A percentile compares a stretch with the other conserved stretches of the same genome.
Conservation (phyloP, 306 rosid genomes). For the Hippophae rhamnoides region DNA sequence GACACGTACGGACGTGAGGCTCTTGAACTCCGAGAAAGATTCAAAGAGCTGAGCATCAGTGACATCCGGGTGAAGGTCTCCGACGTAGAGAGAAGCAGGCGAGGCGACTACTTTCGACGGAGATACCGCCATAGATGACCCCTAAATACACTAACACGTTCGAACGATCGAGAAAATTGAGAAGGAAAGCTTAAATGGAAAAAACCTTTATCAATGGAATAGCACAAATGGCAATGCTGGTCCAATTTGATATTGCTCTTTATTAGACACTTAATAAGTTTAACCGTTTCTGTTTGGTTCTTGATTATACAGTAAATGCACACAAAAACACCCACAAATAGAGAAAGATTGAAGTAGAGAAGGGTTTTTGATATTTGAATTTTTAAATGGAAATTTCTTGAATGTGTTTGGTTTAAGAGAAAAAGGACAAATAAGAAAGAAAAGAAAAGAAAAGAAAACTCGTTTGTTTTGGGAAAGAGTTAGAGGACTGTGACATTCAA, state of each 20-base stretch:
- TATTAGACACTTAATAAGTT: neutral
- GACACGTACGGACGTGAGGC: constrained; percentile 48
- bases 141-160: neutral
- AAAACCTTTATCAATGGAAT: neutral
- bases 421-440: neutral
- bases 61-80: constrained; percentile 65
- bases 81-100: constrained; percentile 64
- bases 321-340: neutral
- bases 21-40: constrained; percentile 43
- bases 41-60: constrained; percentile 42
- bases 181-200: neutral
- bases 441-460: neutral
- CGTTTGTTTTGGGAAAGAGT: neutral
- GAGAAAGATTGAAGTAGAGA: constrained; percentile 1
- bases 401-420: neutral
- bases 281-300: constrained; percentile 7
- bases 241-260: neutral
- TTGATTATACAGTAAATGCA: constrained; percentile 7
- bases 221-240: neutral
- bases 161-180: neutral
- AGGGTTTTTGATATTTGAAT: neutral
- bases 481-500: neutral
- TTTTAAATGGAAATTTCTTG: neutral
- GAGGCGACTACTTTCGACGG: constrained; percentile 26
- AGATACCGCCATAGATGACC: constrained; percentile 49